Percentiles rank a stretch among this genome's conserved stretches.
Evolutionary conservation across 2,329 filamentous ascomycete species (phyloP).

Genomic region (Biscogniauxia sp.): DNA sequence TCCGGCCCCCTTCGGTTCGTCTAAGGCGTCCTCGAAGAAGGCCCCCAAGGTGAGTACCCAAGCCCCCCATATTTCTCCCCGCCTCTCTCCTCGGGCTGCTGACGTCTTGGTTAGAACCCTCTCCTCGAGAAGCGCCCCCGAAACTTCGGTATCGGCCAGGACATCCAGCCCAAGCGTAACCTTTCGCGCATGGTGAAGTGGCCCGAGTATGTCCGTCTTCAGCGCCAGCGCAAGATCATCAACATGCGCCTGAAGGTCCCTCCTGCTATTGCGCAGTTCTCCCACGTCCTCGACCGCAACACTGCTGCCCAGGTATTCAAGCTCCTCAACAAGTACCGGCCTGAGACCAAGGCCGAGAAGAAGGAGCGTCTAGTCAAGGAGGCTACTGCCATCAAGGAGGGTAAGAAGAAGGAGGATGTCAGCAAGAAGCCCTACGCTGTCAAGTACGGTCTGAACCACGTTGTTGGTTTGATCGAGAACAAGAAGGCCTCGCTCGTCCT

Average conservation of each 20-base stretch:
- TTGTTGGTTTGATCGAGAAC: slow-evolving; percentile 95
- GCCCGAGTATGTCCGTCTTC: slow-evolving; percentile 98
- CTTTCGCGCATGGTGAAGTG: slow-evolving; percentile 98
- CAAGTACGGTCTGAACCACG: slow-evolving; percentile 99
- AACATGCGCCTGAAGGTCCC: slow-evolving; percentile 98
- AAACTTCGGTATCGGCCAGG: slow-evolving; percentile 99
- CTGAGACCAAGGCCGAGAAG: slow-evolving; percentile 99
- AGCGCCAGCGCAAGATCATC: slow-evolving; percentile 92
- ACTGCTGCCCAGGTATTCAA: slow-evolving; percentile 96
- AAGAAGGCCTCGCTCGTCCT: slow-evolving; percentile 99
- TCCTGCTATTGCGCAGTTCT: slow-evolving; percentile 95
- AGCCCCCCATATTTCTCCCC: neutral
- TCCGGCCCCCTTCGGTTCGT: slow-evolving; percentile 91
- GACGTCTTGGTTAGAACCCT: slow-evolving; percentile 69
- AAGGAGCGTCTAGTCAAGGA: slow-evolving; percentile 99
- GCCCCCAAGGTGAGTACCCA: slow-evolving; percentile 77
- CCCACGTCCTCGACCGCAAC: slow-evolving; percentile 95
- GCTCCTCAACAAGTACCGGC: slow-evolving; percentile 99
- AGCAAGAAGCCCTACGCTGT: slow-evolving; percentile 99
- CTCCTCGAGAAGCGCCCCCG: slow-evolving; percentile 96
- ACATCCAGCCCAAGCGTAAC: slow-evolving; percentile 96
- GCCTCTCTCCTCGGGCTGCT: slow-evolving; percentile 15
- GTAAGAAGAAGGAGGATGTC: slow-evolving; percentile 99
- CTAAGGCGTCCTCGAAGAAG: slow-evolving; percentile 93
- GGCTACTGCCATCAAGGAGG: slow-evolving; percentile 94